Percentiles rank a stretch among this genome's conserved stretches.
phyloP scores from a whole-genome alignment of 2,329 filamentous ascomycete genomes.

The Colletotrichum simmondsii region DNA sequence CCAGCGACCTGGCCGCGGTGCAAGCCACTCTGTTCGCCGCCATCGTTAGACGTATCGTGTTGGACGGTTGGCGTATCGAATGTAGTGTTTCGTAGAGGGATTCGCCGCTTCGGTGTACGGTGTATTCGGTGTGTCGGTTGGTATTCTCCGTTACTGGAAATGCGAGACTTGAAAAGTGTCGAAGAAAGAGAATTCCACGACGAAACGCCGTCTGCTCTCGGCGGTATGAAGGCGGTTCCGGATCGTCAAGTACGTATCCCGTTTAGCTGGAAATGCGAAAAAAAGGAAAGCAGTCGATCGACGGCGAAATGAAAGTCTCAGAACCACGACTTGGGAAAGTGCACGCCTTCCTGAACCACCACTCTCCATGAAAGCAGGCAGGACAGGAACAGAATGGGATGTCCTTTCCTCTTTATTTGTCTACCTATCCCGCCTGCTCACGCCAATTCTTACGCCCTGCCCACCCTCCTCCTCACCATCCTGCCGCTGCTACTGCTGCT shows the following conservation, averaged over 20 bases:
- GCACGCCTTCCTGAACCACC: background rate
- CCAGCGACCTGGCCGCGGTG: conserved; percentile 18
- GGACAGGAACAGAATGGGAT: background rate
- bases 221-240: background rate
- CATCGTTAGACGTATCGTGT: conserved; percentile 40
- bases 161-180: background rate
- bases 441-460: conserved; percentile 3
- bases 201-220: background rate
- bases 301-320: background rate
- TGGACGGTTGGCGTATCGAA: background rate
- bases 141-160: background rate
- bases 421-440: conserved; percentile 4
- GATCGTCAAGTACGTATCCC: background rate
- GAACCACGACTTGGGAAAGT: background rate
- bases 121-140: background rate
- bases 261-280: background rate
- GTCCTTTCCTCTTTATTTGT: conserved; percentile 25
- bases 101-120: background rate
- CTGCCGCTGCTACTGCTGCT: background rate
- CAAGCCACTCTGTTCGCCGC: conserved; percentile 10
- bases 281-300: background rate
- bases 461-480: conserved; percentile 12
- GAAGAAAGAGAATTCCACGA: background rate
- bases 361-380: conserved; percentile 5
- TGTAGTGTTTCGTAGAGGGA: background rate